Evolutionary conservation across 345 rosid species (phyloP), one percentile per base, ranked within the genome.

Genomic region (Gossypium herbaceum): DNA sequence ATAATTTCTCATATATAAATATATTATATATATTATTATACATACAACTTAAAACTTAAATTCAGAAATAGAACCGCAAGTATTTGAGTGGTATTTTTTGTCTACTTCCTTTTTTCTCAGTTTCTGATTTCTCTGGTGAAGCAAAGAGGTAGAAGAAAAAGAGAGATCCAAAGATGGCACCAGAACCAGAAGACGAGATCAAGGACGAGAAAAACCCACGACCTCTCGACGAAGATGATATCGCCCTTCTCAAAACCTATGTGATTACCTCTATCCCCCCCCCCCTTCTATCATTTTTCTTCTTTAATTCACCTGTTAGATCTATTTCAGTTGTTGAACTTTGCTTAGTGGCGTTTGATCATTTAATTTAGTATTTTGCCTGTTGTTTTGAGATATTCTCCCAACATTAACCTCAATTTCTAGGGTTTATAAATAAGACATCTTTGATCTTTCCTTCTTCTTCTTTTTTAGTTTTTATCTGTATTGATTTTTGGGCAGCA

Each of bases 181-280:
- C 88, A 0, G 82, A 77, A 2, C 69, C 80, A 11, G 90, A 82
- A 9, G 90, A 85, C 2, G 91, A 89, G 43, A 75, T 85, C 78
- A 88, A 84, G 85, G 90, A 85, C 78, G 92, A 90, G 88, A 90
- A 88, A 78, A 87, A 86, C 76, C 91, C 92, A 9, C 85, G 79
- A 5, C 94, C 92, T 22, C 91, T 88, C 10, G 94, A 88, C 44
- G 92, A 88, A 73, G 94, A 87, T 68, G 94, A 90, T 59, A 88
- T 90, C 25, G 94, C 94, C 7, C 88, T 90, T 12, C 91, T 90
- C 77, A 90, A 90, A 77, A 88, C 92, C 78, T 88, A 90, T 41
- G 94, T 88, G 82, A 20, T 60, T 44, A 12, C 3, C 12, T 50
- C 9, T 22, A 41, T 65, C 44, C 34, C 3, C 3, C 12, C 24